Percentiles rank a stretch among this genome's conserved stretches.
Evolutionary conservation across 139 green algal species (phyloP).

Genomic region (Pleodorina starrii): DNA sequence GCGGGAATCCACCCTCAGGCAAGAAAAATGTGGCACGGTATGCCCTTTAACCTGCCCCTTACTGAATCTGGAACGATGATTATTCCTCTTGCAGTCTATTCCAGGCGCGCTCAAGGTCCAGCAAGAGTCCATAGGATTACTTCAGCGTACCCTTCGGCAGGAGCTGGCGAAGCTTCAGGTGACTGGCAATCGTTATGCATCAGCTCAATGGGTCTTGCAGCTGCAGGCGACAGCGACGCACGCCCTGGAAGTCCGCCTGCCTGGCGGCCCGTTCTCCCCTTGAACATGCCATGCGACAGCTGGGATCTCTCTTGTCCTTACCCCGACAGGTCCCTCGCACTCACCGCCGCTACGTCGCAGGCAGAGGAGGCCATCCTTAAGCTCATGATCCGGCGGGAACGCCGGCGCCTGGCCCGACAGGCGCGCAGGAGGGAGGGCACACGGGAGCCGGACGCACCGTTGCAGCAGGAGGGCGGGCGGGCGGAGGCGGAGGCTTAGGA

Average conservation of each 20-base stretch:
- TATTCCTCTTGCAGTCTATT: constrained; percentile 36
- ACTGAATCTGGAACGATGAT: background rate
- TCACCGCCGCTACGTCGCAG: too few relatives aligned
- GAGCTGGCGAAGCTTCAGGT: constrained; percentile 39
- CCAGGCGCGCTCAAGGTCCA: constrained; percentile 18
- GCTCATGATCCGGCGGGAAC: constrained; percentile 36
- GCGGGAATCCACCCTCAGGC: constrained; percentile 3
- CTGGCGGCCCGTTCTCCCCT: too few relatives aligned
- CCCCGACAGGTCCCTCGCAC: too few relatives aligned
- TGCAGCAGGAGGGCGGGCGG: background rate
- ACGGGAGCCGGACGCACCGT: too few relatives aligned
- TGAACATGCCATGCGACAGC: too few relatives aligned
- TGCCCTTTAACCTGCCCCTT: background rate
- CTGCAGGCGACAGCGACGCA: too few relatives aligned
- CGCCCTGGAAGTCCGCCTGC: too few relatives aligned
- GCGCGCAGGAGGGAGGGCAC: background rate
- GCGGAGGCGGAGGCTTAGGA: background rate
- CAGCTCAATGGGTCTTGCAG: too few relatives aligned
- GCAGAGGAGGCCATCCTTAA: constrained; percentile 43
- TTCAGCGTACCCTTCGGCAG: constrained; percentile 11
- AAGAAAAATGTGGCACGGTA: background rate
- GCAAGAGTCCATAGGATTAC: constrained; percentile 15
- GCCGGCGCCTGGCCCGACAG: background rate
- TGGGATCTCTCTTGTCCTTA: too few relatives aligned
- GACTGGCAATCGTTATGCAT: background rate